Evolutionary conservation across 2,329 filamentous ascomycete species (phyloP), one percentile per base, ranked within the genome.

Genomic region (Monilinia fructicola): DNA sequence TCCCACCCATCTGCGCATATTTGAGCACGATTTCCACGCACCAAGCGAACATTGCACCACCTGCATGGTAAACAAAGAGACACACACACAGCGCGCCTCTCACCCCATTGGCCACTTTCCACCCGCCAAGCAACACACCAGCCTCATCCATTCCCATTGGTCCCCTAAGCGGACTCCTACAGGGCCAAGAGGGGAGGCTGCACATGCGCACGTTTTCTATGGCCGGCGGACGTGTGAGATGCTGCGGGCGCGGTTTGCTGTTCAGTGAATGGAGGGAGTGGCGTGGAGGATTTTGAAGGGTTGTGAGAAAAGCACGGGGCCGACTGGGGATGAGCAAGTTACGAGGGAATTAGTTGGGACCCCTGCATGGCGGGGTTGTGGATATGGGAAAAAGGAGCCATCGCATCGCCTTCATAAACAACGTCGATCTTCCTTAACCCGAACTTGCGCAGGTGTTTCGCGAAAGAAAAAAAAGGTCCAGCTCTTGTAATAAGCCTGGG

Each of bases 161-260:
- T 18, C n/a, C 26, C 18, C 21, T 11, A 60, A 4, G 21, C 44
- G 48, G 3, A 40, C 26, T 31, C 21, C 18, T 16, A 54, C 14
- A n/a, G 42, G 4, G 60, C 60, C 60, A 63, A 63, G 60, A n/a
- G 11, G 48, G 23, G 52, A 16, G 42, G 23, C 44, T 59, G 44
- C 54, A n/a, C n/a, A n/a, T 65, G 63, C 59, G 63, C 63, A 65
- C 18, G n/a, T 65, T 63, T 59, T 42, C 50, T 12, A 59, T 40
- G 63, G 44, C 12, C n/a, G 3, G n/a, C 35, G 42, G 11, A 21
- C 11, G 14, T 28, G 35, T 14, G 6, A 18, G 35, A 38, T 38
- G 3, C 7, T 16, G 28, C 4, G 52, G 28, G 44, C 9, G 44
- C 38, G 6, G 16, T 14, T 7, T 44, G 40, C 21, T 21, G 3